phyloP scores from a whole-genome alignment of 73 alveolate species.

The Stentor coeruleus region DNA sequence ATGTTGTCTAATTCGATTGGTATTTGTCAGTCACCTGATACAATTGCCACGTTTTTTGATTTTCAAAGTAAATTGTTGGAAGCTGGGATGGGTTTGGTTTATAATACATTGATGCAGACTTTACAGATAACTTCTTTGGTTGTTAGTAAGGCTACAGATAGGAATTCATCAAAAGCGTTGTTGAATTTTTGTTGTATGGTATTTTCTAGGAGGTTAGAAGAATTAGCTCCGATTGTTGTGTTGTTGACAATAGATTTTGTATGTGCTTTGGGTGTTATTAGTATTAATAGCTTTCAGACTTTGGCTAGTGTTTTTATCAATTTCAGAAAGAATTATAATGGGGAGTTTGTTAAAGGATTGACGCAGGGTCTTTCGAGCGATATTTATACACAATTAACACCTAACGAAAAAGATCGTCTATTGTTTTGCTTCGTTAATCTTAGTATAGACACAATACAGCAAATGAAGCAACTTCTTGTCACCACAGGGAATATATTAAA shows the following conservation, averaged over 20 bases:
- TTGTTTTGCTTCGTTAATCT: not conserved
- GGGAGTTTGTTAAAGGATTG: not conserved
- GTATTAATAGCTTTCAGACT: not conserved
- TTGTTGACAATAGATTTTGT: not conserved
- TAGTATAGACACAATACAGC: too few species aligned
- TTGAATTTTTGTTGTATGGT: not conserved
- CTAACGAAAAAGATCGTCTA: slow-evolving; percentile 17
- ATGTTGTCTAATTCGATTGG: not conserved
- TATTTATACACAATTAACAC: not conserved
- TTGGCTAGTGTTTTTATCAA: not conserved
- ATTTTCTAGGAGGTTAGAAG: not conserved
- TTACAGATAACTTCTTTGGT: not conserved
- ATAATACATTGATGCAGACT: not conserved
- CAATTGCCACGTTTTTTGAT: not conserved
- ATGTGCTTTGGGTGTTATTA: not conserved
- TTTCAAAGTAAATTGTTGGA: not conserved
- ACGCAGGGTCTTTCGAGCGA: not conserved
- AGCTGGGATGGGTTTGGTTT: not conserved
- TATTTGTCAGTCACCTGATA: not conserved
- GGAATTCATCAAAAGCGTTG: not conserved
- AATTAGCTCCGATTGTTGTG: not conserved
- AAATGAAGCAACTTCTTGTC: not conserved
- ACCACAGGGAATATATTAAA: not conserved
- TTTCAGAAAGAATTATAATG: not conserved
- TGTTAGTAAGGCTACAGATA: not conserved